These are phyloP conservation scores for Danielozyma ontarioensis DNA, from an alignment of 805 yeast genomes.

Conservation along the genomic window DNA sequence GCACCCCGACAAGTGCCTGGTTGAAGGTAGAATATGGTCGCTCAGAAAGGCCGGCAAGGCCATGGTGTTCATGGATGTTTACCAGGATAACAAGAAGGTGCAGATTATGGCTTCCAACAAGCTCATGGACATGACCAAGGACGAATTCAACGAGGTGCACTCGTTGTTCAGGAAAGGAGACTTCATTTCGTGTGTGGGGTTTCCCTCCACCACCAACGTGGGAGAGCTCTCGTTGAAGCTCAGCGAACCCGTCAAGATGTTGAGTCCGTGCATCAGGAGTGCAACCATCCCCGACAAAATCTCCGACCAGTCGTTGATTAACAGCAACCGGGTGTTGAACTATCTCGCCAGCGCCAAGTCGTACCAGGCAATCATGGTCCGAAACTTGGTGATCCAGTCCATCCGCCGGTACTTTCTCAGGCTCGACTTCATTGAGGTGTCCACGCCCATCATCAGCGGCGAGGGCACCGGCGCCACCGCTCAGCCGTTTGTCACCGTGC, in stretches of 20 bases:
- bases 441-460: constrained; percentile 79
- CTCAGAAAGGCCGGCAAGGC: constrained; percentile 66
- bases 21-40: constrained; percentile 54
- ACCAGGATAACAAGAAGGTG: constrained; percentile 52
- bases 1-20: constrained; percentile 4
- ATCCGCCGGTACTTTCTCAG: constrained; percentile 54
- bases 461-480: constrained; percentile 89
- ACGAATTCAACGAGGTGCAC: constrained; percentile 36
- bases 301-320: constrained; percentile 49
- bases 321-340: constrained; percentile 67
- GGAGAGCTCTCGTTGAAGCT: constrained; percentile 76
- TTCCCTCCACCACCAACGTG: constrained; percentile 67
- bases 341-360: constrained; percentile 57
- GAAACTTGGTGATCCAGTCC: constrained; percentile 50
- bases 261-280: constrained; percentile 57
- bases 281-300: constrained; percentile 54
- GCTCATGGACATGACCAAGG: constrained; percentile 35
- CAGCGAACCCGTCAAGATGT: constrained; percentile 41
- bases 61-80: constrained; percentile 61
- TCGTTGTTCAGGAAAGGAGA: constrained; percentile 64
- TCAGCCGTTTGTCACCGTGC: constrained; percentile 65
- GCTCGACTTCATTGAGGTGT: constrained; percentile 69
- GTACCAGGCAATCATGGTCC: constrained; percentile 40
- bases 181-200: constrained; percentile 58
- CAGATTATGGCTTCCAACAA: constrained; percentile 61